Conservation (phyloP, 331 rosid genomes). For the Acacia pycnantha region DNA sequence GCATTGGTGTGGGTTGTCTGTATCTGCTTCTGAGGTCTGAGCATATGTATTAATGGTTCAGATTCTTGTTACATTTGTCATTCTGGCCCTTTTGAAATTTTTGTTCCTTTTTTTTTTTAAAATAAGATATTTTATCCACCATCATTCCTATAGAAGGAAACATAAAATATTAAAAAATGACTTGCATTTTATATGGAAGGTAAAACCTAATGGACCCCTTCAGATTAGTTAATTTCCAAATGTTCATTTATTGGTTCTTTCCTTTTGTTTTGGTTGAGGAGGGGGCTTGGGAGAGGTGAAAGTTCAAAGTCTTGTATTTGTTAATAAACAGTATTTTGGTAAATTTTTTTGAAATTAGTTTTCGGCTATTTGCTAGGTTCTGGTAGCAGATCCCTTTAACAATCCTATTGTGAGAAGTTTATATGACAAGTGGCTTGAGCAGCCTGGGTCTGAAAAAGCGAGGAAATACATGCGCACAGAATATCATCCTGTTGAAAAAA, state of each 20-base stretch:
- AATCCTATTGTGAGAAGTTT: slow-evolving; percentile 61
- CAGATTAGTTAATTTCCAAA: neutral
- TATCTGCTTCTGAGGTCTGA: neutral
- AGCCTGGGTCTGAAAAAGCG: slow-evolving; percentile 89
- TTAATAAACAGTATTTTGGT: slow-evolving; percentile 7
- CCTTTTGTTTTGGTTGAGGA: neutral
- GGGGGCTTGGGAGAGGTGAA: neutral
- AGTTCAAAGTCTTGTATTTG: slow-evolving; percentile 5
- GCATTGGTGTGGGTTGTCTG: neutral
- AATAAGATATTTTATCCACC: too few species aligned
- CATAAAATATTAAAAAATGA: neutral
- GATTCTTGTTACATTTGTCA: neutral
- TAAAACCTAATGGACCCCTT: neutral
- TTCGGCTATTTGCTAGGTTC: slow-evolving; percentile 43
- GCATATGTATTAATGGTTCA: neutral
- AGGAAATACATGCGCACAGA: slow-evolving; percentile 71
- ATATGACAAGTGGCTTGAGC: slow-evolving; percentile 79
- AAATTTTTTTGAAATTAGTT: neutral
- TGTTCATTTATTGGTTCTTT: too few species aligned
- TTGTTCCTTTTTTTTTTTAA: neutral
- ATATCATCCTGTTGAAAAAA: slow-evolving; percentile 81
- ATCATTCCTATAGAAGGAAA: neutral
- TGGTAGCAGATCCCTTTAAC: slow-evolving; percentile 62
- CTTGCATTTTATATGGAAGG: neutral
- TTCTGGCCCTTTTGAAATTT: neutral